Evolutionary conservation across 768 basidiomycete species (phyloP), one percentile per base, ranked within the genome.

Genomic region (Amanita molliuscula): DNA sequence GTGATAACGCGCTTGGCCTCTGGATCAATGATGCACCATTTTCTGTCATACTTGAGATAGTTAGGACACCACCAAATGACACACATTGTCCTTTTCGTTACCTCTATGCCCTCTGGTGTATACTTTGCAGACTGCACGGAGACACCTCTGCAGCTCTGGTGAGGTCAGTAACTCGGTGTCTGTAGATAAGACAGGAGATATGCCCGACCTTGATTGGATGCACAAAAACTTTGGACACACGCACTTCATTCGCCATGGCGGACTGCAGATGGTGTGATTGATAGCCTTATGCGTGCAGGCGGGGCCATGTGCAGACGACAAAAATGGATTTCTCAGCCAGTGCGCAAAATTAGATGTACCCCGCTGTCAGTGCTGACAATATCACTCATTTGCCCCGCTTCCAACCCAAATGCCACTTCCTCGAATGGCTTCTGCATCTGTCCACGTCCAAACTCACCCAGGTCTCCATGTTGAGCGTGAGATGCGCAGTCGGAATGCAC

Each of bases 351-450:
- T 56, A 98, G 60, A 65, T 99, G 96, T 18, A 97, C 91, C 16
- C 96, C 96, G 57, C 91, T 94, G 56, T 98, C 94, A 41, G 95
- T 87, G 58, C 78, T 79, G 61, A 97, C 78, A 41, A 92, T 69
- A 25, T 80, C 84, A 64, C 88, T 90, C 61, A 93, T 82, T 67
- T 87, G 66, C 6, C 82, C 88, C 18, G 84, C 76, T 43, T 80
- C 61, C 54, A 93, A 72, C 2, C 67, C 77, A 64, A 76, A 94
- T 9, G 88, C 71, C 28, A 89, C 87, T 26, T 94, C 91, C 67
- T 97, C 94, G 60, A 99, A 99, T 31, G 91, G 84, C 67, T 89
- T 92, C 68, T 99, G 96, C 96, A 99, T 99, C 70, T 89, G 85
- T 0, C 84, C 87, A 15, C 66, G 79, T 1, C 75, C 77, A 60